These are phyloP conservation scores for Ilex paraguariensis DNA, from an alignment of 305 asterid genomes.

Conservation along the genomic window DNA sequence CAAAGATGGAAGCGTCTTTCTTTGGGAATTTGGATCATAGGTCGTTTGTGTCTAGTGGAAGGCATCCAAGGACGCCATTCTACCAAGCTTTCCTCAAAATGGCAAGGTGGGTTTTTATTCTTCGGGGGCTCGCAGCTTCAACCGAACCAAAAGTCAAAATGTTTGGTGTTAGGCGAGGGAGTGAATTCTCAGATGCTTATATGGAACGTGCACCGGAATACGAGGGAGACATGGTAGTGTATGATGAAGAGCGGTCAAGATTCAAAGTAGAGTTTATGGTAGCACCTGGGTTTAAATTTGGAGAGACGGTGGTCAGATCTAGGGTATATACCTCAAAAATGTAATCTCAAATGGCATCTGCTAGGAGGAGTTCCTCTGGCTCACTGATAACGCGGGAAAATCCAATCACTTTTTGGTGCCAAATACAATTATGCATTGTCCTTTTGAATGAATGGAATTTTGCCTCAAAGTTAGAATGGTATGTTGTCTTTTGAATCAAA, in stretches of 20 bases:
- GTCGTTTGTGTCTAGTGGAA: slow-evolving; percentile 13
- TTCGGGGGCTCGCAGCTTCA: slow-evolving; percentile 46
- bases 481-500: too few species aligned
- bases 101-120: slow-evolving; percentile 75
- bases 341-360: background rate
- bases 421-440: background rate
- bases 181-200: slow-evolving; percentile 13
- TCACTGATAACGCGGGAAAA: background rate
- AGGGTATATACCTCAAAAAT: slow-evolving; percentile 37
- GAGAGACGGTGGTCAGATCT: slow-evolving; percentile 50
- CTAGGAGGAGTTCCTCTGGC: background rate
- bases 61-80: slow-evolving; percentile 23
- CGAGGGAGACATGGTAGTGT: slow-evolving; percentile 19
- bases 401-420: background rate
- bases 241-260: slow-evolving; percentile 30
- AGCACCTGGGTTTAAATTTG: slow-evolving; percentile 65
- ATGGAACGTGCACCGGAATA: slow-evolving; percentile 59
- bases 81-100: slow-evolving; percentile 63
- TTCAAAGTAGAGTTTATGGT: slow-evolving; percentile 70
- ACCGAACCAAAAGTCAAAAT: slow-evolving; percentile 39
- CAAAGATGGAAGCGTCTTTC: slow-evolving; percentile 60
- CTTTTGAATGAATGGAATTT: background rate
- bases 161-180: slow-evolving; percentile 38
- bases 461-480: too few species aligned
- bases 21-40: slow-evolving; percentile 69